Evolutionary conservation across 192 early-diverging fungal species (phyloP).

Genomic region (Entophlyctis luteolus): DNA sequence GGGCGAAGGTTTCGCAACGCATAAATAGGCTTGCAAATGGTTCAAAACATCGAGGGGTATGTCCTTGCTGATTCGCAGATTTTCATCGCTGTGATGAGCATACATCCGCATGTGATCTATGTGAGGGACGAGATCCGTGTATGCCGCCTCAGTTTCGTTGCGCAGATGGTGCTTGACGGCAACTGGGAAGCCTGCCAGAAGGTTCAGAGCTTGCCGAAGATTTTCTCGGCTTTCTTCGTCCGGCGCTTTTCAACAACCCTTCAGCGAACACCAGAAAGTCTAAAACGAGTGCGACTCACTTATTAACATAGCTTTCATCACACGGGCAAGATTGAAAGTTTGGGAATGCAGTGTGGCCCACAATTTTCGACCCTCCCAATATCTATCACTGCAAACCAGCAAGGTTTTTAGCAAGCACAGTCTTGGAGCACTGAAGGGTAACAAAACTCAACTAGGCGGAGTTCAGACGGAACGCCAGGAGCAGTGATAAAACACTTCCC

Average conservation of each 20-base stretch:
- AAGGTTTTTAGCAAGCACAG: too few relatives aligned
- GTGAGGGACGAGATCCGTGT: constrained; percentile 56
- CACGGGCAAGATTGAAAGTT: neutral
- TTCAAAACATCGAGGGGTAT: constrained; percentile 2
- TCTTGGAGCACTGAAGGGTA: too few relatives aligned
- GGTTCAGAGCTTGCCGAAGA: constrained; percentile 60
- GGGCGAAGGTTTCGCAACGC: neutral
- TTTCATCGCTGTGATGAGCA: too few relatives aligned
- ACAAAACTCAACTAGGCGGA: too few relatives aligned
- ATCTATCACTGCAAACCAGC: too few relatives aligned
- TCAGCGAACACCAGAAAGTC: neutral
- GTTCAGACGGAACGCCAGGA: constrained; percentile 9
- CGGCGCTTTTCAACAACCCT: neutral
- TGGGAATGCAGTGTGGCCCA: constrained; percentile 9
- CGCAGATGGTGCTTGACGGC: constrained; percentile 81
- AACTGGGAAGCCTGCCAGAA: constrained; percentile 72
- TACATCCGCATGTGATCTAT: constrained; percentile 5
- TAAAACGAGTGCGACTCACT: too few relatives aligned
- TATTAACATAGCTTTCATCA: too few relatives aligned
- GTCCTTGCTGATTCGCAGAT: too few relatives aligned
- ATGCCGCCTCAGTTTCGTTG: constrained; percentile 67
- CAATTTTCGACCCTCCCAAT: constrained; percentile 29
- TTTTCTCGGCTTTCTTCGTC: neutral
- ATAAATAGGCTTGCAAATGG: constrained; percentile 7
- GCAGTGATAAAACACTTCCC: constrained; percentile 28